A percentile compares a stretch with the other conserved stretches of the same genome.
These are phyloP conservation scores for Mycena leptocephala DNA, from an alignment of 768 basidiomycete genomes.

Conservation along the genomic window DNA sequence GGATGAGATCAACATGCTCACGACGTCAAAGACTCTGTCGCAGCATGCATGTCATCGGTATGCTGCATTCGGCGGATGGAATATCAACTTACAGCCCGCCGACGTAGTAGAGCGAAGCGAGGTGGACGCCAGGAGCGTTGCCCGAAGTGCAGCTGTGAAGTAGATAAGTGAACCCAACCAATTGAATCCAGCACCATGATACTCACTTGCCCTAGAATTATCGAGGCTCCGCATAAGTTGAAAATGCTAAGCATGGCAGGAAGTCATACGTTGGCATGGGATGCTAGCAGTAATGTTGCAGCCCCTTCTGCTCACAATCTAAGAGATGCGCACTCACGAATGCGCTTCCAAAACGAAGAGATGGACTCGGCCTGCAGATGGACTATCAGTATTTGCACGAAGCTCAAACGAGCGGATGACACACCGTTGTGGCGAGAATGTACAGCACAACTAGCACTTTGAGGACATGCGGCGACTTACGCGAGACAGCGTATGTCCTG, in stretches of 20 bases:
- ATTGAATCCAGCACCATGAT: neutral
- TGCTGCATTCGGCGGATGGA: neutral
- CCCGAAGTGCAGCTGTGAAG: constrained; percentile 1
- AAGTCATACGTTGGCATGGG: neutral
- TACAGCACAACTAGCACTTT: constrained; percentile 1
- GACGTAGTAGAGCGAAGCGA: constrained; percentile 28
- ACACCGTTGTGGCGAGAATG: neutral
- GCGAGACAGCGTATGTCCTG: constrained; percentile 33
- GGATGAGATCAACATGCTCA: constrained; percentile 12
- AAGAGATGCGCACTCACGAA: constrained; percentile 15
- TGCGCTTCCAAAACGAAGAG: constrained; percentile 11
- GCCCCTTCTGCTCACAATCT: neutral
- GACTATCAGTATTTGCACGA: neutral
- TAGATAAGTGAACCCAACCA: too few species aligned
- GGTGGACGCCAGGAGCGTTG: neutral
- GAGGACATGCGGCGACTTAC: constrained; percentile 16
- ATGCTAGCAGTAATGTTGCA: neutral
- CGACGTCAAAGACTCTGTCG: constrained; percentile 21
- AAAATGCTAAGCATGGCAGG: neutral
- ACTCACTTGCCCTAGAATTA: neutral
- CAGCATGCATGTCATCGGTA: neutral
- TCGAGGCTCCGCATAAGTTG: neutral
- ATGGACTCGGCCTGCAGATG: neutral
- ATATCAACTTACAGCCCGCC: constrained; percentile 23
- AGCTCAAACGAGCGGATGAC: neutral